Evolutionary conservation across 495 filamentous ascomycete genomes (phyloP).

Genomic region (Tuber indicum): DNA sequence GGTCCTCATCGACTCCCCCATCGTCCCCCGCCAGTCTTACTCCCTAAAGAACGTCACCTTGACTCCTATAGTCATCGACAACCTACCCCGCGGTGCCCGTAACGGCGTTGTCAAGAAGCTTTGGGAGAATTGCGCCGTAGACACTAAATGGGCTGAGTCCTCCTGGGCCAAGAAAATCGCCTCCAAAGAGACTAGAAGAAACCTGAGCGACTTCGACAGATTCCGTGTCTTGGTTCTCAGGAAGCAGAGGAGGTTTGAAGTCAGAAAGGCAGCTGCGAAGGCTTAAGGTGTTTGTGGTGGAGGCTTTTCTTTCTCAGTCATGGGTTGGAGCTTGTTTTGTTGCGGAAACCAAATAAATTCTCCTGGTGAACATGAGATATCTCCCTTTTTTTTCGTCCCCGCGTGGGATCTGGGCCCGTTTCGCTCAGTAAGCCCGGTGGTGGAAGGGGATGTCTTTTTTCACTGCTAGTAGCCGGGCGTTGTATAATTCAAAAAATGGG

Average conservation of each 20-base stretch:
- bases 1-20: slow-evolving; percentile 92
- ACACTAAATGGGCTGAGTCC: slow-evolving; percentile 81
- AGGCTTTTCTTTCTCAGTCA: neutral
- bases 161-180: slow-evolving; percentile 84
- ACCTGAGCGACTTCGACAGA: slow-evolving; percentile 94
- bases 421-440: slow-evolving; percentile 15
- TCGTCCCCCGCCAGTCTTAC: slow-evolving; percentile 76
- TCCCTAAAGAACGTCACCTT: slow-evolving; percentile 74
- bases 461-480: slow-evolving; percentile 8
- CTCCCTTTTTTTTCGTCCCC: slow-evolving; percentile 15
- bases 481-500: slow-evolving; percentile 31
- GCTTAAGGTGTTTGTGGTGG: slow-evolving; percentile 41
- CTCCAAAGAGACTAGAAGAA: slow-evolving; percentile 73
- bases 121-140: slow-evolving; percentile 83
- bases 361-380: slow-evolving; percentile 17
- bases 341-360: slow-evolving; percentile 25
- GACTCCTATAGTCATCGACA: slow-evolving; percentile 80
- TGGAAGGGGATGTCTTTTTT: neutral
- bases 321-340: slow-evolving; percentile 9
- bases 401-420: slow-evolving; percentile 5
- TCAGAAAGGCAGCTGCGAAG: slow-evolving; percentile 86
- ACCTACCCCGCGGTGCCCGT: slow-evolving; percentile 80
- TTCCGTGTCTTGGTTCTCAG: slow-evolving; percentile 98
- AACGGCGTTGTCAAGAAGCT: slow-evolving; percentile 69
- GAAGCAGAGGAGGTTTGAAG: slow-evolving; percentile 97